Percentiles rank a stretch among this genome's conserved stretches.
Conservation (phyloP, 116 monocot genomes). For the Dioscorea cayenensis region DNA sequence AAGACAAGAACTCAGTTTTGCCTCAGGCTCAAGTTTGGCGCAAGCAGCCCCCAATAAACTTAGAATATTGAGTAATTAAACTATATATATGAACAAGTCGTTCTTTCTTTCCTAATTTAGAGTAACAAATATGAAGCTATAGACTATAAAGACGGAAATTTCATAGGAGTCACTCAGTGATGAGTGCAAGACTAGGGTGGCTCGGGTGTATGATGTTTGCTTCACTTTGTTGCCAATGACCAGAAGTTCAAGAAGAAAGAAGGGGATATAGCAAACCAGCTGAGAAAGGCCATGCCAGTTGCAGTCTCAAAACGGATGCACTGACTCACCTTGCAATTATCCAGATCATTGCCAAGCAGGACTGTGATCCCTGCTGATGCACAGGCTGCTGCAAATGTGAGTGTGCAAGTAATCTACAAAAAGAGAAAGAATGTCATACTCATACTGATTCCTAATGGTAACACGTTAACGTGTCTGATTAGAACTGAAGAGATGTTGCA, state of each 20-base stretch:
- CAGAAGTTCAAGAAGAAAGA: slow-evolving; percentile 76
- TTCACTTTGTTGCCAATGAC: slow-evolving; percentile 56
- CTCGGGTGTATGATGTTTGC: neutral
- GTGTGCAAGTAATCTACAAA: slow-evolving; percentile 51
- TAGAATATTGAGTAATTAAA: too few species aligned
- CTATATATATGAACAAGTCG: too few species aligned
- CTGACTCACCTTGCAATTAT: slow-evolving; percentile 39
- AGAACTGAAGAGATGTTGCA: too few species aligned
- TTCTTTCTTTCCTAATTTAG: too few species aligned
- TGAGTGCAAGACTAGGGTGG: neutral
- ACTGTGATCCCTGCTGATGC: slow-evolving; percentile 83
- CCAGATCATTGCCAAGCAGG: slow-evolving; percentile 65
- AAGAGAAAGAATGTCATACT: neutral
- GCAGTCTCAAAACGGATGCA: slow-evolving; percentile 64
- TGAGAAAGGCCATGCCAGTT: slow-evolving; percentile 67
- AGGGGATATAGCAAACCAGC: slow-evolving; percentile 59
- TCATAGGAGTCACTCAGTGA: too few species aligned
- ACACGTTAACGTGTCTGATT: too few species aligned
- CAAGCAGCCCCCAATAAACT: too few species aligned
- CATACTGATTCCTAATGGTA: too few species aligned
- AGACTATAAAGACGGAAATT: neutral
- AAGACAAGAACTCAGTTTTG: too few species aligned
- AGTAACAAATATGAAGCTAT: too few species aligned
- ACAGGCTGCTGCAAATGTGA: slow-evolving; percentile 66
- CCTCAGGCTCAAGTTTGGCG: too few species aligned